Evolutionary conservation across 2,329 filamentous ascomycete genomes (phyloP).

Genomic region (Colletotrichum sp.): DNA sequence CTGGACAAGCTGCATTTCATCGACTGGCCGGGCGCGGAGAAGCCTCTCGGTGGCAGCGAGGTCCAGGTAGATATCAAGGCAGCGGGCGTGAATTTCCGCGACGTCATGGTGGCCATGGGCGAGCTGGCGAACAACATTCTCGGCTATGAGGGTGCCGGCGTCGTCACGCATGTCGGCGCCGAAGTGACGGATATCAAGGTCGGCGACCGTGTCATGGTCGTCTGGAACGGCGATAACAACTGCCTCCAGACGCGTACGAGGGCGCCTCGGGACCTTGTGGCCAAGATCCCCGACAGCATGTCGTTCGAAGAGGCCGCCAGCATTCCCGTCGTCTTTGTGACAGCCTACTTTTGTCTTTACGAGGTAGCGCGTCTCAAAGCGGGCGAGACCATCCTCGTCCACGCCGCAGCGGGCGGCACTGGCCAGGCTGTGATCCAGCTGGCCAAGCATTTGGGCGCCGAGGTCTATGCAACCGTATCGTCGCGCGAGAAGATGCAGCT

Average conservation of each 20-base stretch:
- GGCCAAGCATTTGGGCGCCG: constrained; percentile 30
- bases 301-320: constrained; percentile 36
- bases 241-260: not conserved
- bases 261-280: not conserved
- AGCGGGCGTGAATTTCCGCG: constrained; percentile 38
- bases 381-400: constrained; percentile 30
- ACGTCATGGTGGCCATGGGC: constrained; percentile 36
- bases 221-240: not conserved
- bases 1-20: constrained; percentile 32
- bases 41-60: constrained; percentile 23
- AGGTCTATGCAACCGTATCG: constrained; percentile 38
- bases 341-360: constrained; percentile 35
- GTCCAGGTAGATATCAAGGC: constrained; percentile 36
- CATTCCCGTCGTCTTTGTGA: constrained; percentile 36
- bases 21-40: constrained; percentile 25
- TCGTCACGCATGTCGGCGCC: constrained; percentile 24
- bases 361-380: constrained; percentile 30
- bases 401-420: constrained; percentile 30
- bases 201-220: constrained; percentile 7
- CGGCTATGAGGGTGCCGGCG: constrained; percentile 30
- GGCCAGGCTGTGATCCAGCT: constrained; percentile 31
- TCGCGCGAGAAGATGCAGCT: constrained; percentile 32
- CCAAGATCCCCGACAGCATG: constrained; percentile 36
- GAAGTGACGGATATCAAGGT: constrained; percentile 1
- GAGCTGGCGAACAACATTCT: constrained; percentile 25